Conservation (phyloP, 768 basidiomycete species). For the Amanita muscaria region DNA sequence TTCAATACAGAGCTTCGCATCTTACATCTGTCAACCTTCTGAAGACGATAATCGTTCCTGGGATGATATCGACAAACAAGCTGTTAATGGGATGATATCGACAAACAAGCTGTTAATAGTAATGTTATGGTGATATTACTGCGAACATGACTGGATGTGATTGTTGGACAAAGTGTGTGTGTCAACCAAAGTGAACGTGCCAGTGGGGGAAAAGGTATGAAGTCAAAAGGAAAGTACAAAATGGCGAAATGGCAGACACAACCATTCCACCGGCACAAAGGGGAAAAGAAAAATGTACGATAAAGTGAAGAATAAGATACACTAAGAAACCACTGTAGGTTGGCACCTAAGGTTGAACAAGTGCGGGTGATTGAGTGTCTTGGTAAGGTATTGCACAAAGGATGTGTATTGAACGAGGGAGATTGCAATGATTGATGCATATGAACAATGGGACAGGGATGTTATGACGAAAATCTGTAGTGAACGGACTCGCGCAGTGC, state of each 20-base stretch:
- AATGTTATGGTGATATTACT: conserved; percentile 5
- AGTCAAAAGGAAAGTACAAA: conserved; percentile 25
- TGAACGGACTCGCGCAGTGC: conserved; percentile 13
- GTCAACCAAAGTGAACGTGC: conserved; percentile 2
- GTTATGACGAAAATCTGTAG: conserved; percentile 15
- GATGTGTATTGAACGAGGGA: conserved; percentile 49
- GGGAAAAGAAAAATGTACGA: conserved; percentile 37
- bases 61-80: conserved; percentile 68
- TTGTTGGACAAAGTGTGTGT: conserved; percentile 14
- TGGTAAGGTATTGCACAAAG: conserved; percentile 32
- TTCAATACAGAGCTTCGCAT: too few relatives aligned
- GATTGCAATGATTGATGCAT: conserved; percentile 37
- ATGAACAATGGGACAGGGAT: conserved; percentile 16
- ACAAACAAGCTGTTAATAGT: conserved; percentile 3
- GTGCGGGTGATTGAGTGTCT: conserved; percentile 23
- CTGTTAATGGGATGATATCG: conserved; percentile 43
- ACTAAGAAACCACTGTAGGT: conserved; percentile 53
- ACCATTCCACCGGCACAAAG: conserved; percentile 25
- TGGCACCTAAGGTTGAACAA: conserved; percentile 11
- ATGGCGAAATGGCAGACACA: conserved; percentile 21
- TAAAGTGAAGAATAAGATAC: conserved; percentile 85
- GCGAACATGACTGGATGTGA: conserved; percentile 12
- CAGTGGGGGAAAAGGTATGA: conserved; percentile 8
- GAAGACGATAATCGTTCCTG: too few relatives aligned
- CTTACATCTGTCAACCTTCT: too few relatives aligned